Evolutionary conservation across 352 stramenopile species (phyloP).

Genomic region (Blastocystis sp.): DNA sequence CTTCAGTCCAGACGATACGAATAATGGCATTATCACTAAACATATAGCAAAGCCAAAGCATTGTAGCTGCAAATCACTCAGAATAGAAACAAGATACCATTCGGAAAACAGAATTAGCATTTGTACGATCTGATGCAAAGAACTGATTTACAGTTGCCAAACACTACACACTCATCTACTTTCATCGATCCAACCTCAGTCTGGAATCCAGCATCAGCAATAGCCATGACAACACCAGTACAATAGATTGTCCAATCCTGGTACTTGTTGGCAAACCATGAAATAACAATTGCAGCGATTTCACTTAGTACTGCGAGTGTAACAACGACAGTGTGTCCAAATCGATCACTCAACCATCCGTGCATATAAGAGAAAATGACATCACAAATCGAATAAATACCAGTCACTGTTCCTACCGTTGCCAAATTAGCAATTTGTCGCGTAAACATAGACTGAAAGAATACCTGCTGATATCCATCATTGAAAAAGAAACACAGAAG

Average conservation of each 20-base stretch:
- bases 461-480: constrained; percentile 44
- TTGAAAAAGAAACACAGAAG: constrained; percentile 42
- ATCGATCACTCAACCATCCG: background rate
- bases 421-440: background rate
- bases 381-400: constrained; percentile 7
- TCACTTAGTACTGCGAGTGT: background rate
- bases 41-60: constrained; percentile 34
- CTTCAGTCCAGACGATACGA: background rate
- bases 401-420: background rate
- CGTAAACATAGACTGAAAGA: background rate
- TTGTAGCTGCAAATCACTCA: background rate
- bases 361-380: constrained; percentile 14
- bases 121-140: background rate
- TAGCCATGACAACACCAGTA: constrained; percentile 18
- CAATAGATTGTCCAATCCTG: constrained; percentile 19
- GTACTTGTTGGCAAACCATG: constrained; percentile 15
- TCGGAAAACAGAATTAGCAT: constrained; percentile 38
- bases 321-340: background rate
- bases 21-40: background rate
- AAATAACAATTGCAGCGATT: background rate
- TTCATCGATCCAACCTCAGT: background rate
- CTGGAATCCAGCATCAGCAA: constrained; percentile 34
- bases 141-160: constrained; percentile 23
- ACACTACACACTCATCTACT: background rate
- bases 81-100: background rate